Percentiles rank a stretch among this genome's conserved stretches.
These are phyloP conservation scores for Purpureocillium lavendulum DNA, from an alignment of 2,329 filamentous ascomycete genomes.

Conservation along the genomic window DNA sequence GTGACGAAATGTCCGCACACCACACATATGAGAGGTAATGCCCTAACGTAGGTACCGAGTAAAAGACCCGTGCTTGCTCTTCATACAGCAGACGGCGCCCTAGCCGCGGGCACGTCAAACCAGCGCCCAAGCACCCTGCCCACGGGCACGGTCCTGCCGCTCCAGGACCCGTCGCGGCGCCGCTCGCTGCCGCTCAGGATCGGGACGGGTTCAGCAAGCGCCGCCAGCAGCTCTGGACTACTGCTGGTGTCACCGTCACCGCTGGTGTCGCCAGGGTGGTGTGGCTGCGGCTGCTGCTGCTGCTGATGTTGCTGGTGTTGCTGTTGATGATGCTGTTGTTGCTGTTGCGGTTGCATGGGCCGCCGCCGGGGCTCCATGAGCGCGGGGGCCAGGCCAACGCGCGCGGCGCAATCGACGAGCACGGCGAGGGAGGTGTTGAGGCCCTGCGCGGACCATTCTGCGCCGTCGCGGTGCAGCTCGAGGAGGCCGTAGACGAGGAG, in stretches of 20 bases:
- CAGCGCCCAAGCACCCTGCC: slow-evolving; percentile 53
- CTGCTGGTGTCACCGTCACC: no score
- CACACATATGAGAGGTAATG: no score
- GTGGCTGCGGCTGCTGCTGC: no score
- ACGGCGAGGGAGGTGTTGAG: slow-evolving; percentile 53
- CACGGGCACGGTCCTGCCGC: slow-evolving; percentile 49
- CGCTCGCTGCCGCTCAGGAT: slow-evolving; percentile 50
- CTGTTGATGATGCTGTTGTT: slow-evolving; percentile 9
- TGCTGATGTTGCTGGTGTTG: slow-evolving; percentile 18
- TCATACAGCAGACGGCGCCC: no score
- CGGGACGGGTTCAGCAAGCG: slow-evolving; percentile 47
- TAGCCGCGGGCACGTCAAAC: slow-evolving; percentile 46
- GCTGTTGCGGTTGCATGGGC: slow-evolving; percentile 16
- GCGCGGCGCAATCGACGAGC: slow-evolving; percentile 51
- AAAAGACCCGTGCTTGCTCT: no score
- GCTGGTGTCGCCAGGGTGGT: no score
- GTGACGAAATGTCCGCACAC: no score
- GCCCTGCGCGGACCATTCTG: slow-evolving; percentile 70
- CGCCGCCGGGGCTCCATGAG: slow-evolving; percentile 38
- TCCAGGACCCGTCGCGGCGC: slow-evolving; percentile 45
- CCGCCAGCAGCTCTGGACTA: slow-evolving; percentile 16
- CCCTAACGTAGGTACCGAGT: no score
- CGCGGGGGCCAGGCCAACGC: slow-evolving; percentile 33
- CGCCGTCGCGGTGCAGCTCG: slow-evolving; percentile 56
- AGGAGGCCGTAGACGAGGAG: slow-evolving; percentile 60